Conservation (phyloP, 1,139 yeast species). For the Insectozyma bohioensis region DNA sequence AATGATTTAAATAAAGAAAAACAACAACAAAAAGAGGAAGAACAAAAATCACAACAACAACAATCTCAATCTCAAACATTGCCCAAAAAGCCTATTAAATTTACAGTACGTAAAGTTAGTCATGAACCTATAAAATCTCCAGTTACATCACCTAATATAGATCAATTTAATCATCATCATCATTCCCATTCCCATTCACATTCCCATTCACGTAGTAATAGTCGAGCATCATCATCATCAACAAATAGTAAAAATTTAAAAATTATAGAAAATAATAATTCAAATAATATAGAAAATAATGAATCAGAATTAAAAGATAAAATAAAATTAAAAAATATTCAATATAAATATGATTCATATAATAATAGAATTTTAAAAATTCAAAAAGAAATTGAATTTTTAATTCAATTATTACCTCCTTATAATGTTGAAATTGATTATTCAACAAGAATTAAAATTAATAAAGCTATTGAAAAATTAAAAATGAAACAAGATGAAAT, state of each 20-base stretch:
- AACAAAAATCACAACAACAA: conserved; percentile 2
- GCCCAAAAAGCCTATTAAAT: conserved; percentile 34
- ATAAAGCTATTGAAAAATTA: conserved; percentile 44
- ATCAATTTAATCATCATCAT: background rate
- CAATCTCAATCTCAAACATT: conserved; percentile 7
- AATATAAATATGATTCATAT: conserved; percentile 39
- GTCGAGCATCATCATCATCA: background rate
- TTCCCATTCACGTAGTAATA: background rate
- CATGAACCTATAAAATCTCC: conserved; percentile 29
- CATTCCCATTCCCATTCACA: background rate
- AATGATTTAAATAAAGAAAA: conserved; percentile 8
- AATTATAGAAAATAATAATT: background rate
- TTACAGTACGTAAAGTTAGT: conserved; percentile 45
- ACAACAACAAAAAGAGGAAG: conserved; percentile 1
- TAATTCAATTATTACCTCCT: conserved; percentile 44
- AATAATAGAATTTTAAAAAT: conserved; percentile 35
- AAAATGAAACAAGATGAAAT: conserved; percentile 42
- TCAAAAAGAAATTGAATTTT: conserved; percentile 41
- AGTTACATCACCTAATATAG: conserved; percentile 4
- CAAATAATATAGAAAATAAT: background rate
- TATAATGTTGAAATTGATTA: conserved; percentile 48
- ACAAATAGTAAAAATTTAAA: background rate
- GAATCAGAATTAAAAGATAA: conserved; percentile 8
- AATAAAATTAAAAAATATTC: conserved; percentile 20
- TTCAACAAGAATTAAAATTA: conserved; percentile 41